phyloP scores from a whole-genome alignment of 108 stramenopile species.

The Parietichytrium sp. region DNA sequence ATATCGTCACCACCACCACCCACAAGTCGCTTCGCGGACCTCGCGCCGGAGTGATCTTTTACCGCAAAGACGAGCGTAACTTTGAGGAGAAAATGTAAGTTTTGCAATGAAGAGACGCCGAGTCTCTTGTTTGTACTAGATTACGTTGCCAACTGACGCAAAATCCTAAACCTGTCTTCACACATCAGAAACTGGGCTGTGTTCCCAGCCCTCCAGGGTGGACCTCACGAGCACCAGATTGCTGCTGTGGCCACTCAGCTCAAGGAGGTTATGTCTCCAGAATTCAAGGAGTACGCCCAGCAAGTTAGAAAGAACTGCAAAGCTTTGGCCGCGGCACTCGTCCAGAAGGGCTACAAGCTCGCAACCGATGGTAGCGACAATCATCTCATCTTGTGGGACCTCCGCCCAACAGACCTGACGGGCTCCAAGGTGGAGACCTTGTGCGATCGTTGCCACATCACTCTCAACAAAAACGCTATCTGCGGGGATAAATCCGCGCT shows the following conservation, averaged over 20 bases:
- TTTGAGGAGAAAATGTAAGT: constrained; percentile 67
- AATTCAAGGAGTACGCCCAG: constrained; percentile 88
- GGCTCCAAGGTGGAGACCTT: constrained; percentile 97
- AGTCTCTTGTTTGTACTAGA: too few relatives aligned
- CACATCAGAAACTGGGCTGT: constrained; percentile 98
- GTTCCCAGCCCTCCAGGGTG: constrained; percentile 99
- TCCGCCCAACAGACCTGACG: constrained; percentile 87
- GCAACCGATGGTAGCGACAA: constrained; percentile 99
- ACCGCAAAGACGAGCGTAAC: constrained; percentile 92
- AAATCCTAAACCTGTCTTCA: too few relatives aligned
- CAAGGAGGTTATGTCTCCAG: constrained; percentile 88
- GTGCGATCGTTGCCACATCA: constrained; percentile 96
- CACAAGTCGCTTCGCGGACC: constrained; percentile 99
- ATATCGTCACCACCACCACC: constrained; percentile 99
- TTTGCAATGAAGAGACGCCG: too few relatives aligned
- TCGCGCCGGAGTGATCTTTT: constrained; percentile 99
- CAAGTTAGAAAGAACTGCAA: constrained; percentile 90
- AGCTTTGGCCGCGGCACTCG: constrained; percentile 81
- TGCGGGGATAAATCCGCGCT: constrained; percentile 95
- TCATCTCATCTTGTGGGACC: constrained; percentile 97
- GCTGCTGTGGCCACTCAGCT: constrained; percentile 97
- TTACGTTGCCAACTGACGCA: too few relatives aligned
- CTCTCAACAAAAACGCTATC: constrained; percentile 99
- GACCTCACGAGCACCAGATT: constrained; percentile 99
- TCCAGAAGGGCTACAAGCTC: constrained; percentile 81